Evolutionary conservation across 345 rosid genomes (phyloP).

Genomic region (Eucalyptus pauciflora): DNA sequence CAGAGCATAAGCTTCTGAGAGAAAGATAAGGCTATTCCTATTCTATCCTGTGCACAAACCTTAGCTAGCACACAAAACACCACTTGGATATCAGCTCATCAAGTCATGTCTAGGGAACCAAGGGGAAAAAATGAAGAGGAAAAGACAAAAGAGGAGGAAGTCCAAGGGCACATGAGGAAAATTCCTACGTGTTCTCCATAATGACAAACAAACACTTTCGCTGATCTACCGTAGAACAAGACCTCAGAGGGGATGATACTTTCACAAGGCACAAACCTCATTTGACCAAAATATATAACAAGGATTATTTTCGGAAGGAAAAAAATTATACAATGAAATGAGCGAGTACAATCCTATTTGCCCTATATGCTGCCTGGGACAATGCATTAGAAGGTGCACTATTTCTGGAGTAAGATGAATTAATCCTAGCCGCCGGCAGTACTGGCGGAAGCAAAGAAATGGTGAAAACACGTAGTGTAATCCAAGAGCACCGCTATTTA

Average conservation of each 20-base stretch:
- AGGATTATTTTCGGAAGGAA: not conserved
- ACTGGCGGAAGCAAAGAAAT: not conserved
- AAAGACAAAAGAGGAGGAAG: not conserved
- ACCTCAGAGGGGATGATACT: not conserved
- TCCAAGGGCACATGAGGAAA: not conserved
- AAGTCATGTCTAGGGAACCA: not conserved
- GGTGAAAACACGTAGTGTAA: constrained; percentile 1
- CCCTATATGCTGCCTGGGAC: constrained; percentile 2
- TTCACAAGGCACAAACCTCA: constrained; percentile 13
- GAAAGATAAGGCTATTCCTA: not conserved
- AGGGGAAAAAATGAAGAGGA: not conserved
- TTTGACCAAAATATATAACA: constrained; percentile 12
- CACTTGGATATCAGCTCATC: not conserved
- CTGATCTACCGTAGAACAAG: not conserved
- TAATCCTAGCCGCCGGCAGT: not conserved
- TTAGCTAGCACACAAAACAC: not conserved
- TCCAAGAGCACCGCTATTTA: constrained; percentile 2
- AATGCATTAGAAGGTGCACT: not conserved
- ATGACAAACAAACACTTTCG: not conserved
- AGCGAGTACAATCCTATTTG: constrained; percentile 6
- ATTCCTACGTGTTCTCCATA: not conserved
- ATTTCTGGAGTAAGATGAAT: not conserved
- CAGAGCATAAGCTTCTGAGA: not conserved
- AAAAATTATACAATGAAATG: constrained; percentile 17
- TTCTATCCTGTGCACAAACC: not conserved